Base-by-base conservation (phyloP, 1,139 yeast genomes). In the Yamadazyma atlantica region DNA sequence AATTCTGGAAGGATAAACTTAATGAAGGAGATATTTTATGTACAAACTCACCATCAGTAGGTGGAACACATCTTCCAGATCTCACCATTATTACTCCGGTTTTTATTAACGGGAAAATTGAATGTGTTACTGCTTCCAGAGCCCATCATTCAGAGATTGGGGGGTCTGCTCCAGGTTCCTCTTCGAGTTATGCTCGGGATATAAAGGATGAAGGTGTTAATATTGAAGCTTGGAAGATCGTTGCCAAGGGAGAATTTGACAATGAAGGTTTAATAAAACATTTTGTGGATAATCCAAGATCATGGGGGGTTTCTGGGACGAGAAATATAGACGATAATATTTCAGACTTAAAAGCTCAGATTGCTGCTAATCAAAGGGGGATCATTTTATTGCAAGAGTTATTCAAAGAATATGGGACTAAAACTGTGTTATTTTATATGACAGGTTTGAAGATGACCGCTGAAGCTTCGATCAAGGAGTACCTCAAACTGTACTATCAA, bases 121-220 rank as follows among this genome's bases (percentile, higher is more conserved):
- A 75, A 30, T 80, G 81, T 46, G 78, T 76, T 61, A 80, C 77
- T 22, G 86, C 86, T 1, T 69, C 84, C 3, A 62, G 86, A 32
- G 86, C 85, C 8, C 86, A 80, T 51, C 85, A 80, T 51, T 76
- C 85, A 4, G 86, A 80, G 50, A 80, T 80, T 49, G 86, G 86
- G 28, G 85, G 86, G 24, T 62, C 78, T 34, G 60, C 78, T 16
- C 83, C 86, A 1, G 86, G 86, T 1, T 79, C 85, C 1, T 78
- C 79, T 73, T 81, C 84, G 3, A 80, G 85, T 4, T 73, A 73
- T 46, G 78, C 85, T 15, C 74, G 73, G 45, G 80, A 73, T 48
- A 58, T 80, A 18, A 76, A 75, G 66, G 80, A 80, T 50, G 86
- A 80, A 54, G 86, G 86, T 29, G 85, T 82, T 7, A 69, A 76